Evolutionary conservation across 164 flowering plant genomes (phyloP), one percentile per base, ranked within the genome.

Genomic region (Stephania cephalantha): DNA sequence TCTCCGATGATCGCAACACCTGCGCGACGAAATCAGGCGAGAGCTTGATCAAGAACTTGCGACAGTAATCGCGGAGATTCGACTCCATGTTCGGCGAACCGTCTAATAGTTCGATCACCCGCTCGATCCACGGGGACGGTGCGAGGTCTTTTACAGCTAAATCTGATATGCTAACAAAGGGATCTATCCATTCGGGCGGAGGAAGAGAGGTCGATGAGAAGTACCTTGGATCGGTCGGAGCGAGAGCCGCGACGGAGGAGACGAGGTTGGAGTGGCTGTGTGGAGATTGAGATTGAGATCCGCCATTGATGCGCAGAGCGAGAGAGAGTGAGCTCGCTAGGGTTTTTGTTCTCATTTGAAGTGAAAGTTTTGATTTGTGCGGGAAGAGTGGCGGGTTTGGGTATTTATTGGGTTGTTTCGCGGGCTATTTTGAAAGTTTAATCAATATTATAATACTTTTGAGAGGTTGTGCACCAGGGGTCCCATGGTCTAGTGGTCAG

Each of bases 401-500:
- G 18, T 5, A 35, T 35, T 35, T 35, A 35, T 35, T 2, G 42
- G 42, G 42, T 35, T 35, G 42, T 35, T 35, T 35, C 42, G 42
- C 42, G 42, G 42, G 42, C 42, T 35, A 35, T 35, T 35, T 35
- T 35, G 42, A 2, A 35, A 35, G 2, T 35, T 35, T 35, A 35
- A 2, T 13, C 9, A 42, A 13, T 11, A 69, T 17, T 30, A 29
- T 22, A 4, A 20, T 7, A 15, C 2, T 66, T 66, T 18, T 58
- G n/a, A 15, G 8, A 1, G 18, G 22, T 17, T 48, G 5, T 15
- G 5, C 55, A 20, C 5, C n/a, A 17, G 20, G 0, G 89, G 89
- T 91, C 82, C 97, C 86, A 88, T 90, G 97, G 97, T 90, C 97
- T 92, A 89, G 97, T 85, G 95, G 95, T 90, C 65, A 90, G 93